A percentile compares a stretch with the other conserved stretches of the same genome.
Conservation (phyloP, 306 rosid genomes). For the Acmispon strigosus region DNA sequence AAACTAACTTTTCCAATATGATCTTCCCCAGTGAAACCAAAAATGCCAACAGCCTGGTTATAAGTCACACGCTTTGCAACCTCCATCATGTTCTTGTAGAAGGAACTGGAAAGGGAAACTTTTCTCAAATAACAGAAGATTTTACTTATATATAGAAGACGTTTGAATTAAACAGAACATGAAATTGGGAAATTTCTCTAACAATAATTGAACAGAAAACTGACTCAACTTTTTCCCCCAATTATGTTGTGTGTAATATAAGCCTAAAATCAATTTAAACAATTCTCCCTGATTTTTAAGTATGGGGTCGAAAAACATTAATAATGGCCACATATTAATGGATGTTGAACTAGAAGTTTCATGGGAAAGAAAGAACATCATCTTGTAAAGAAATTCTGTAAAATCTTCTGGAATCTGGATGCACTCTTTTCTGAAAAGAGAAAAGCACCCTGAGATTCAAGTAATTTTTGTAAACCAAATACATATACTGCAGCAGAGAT, state of each 20-base stretch:
- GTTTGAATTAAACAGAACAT: not conserved
- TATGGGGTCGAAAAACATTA: not conserved
- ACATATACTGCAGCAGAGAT: not conserved
- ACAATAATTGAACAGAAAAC: not conserved
- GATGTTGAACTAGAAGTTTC: not conserved
- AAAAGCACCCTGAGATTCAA: not conserved
- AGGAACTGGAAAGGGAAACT: slow-evolving; percentile 51
- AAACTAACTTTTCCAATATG: slow-evolving; percentile 93
- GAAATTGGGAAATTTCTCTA: not conserved
- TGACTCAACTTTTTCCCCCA: not conserved
- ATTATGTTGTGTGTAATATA: not conserved
- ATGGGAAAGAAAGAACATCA: not conserved
- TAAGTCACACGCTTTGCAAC: slow-evolving; percentile 80
- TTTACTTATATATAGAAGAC: not conserved
- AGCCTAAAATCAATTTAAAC: not conserved
- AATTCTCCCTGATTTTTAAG: not conserved
- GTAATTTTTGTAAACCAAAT: not conserved
- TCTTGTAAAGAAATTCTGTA: not conserved
- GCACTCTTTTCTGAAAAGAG: not conserved
- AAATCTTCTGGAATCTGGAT: not conserved
- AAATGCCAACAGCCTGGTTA: slow-evolving; percentile 89
- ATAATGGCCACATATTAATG: not conserved
- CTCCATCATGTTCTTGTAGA: slow-evolving; percentile 76
- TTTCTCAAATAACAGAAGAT: not conserved
- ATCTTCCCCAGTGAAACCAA: slow-evolving; percentile 90